These are phyloP conservation scores for Ramalina intermedia DNA, from an alignment of 495 filamentous ascomycete species.

Conservation along the genomic window DNA sequence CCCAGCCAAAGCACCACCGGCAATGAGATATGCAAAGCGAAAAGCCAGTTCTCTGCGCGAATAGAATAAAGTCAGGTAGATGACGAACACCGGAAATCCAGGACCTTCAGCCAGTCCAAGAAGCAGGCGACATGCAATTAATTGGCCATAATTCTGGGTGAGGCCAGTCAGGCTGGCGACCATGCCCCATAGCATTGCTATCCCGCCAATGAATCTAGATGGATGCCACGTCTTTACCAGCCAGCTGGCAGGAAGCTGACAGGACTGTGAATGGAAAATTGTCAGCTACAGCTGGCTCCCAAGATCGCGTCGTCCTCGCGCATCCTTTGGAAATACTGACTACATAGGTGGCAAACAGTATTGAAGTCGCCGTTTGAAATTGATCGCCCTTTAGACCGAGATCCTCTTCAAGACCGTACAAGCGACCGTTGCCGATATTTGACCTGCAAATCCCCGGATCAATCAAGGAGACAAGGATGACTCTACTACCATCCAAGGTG, in stretches of 20 bases:
- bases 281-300: neutral
- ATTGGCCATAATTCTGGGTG: conserved; percentile 29
- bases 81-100: conserved; percentile 50
- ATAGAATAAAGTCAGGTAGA: conserved; percentile 39
- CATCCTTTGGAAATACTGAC: neutral
- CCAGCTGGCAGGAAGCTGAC: conserved; percentile 30
- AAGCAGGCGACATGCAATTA: conserved; percentile 44
- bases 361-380: conserved; percentile 33
- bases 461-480: neutral
- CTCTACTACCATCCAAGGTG: neutral
- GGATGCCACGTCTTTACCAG: conserved; percentile 32
- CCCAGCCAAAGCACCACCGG: conserved; percentile 29
- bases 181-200: conserved; percentile 36
- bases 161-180: conserved; percentile 40
- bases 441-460: neutral
- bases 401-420: conserved; percentile 20
- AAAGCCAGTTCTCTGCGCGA: conserved; percentile 31
- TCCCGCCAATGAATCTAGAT: conserved; percentile 24
- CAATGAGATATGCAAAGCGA: conserved; percentile 29
- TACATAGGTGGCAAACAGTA: conserved; percentile 39
- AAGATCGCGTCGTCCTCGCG: too few relatives aligned
- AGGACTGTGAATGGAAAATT: neutral
- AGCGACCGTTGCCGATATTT: conserved; percentile 16
- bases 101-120: conserved; percentile 51
- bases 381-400: conserved; percentile 27